Percentiles rank a stretch among this genome's conserved stretches.
These are phyloP conservation scores for Gymnopilus dilepis DNA, from an alignment of 768 basidiomycete genomes.

Conservation along the genomic window DNA sequence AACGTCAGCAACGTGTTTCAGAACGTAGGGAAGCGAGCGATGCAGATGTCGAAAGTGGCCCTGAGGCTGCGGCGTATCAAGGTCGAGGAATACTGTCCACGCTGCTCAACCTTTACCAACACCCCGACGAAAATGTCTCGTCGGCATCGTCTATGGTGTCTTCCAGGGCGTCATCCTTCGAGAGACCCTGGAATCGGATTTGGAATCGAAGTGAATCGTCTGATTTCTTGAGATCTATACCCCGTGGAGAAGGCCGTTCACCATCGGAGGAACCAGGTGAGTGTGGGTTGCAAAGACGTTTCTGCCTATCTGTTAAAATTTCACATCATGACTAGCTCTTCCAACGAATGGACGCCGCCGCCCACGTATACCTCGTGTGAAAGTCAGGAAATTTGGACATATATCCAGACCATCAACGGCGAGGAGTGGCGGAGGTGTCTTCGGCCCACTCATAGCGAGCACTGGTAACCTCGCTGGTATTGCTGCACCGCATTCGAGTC, in stretches of 20 bases:
- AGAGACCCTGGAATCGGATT: slow-evolving; percentile 1
- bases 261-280: not conserved
- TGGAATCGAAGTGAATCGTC: slow-evolving; percentile 4
- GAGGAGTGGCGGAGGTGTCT: slow-evolving; percentile 62
- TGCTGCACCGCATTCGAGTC: slow-evolving; percentile 54
- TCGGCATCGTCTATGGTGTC: slow-evolving; percentile 9
- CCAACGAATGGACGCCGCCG: not conserved
- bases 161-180: slow-evolving; percentile 15
- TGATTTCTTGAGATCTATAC: slow-evolving; percentile 7
- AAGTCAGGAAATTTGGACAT: slow-evolving; percentile 17
- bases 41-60: slow-evolving; percentile 29
- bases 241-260: not conserved
- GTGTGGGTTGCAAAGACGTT: not conserved
- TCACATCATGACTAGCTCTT: not conserved
- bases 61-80: slow-evolving; percentile 17
- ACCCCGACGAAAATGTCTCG: slow-evolving; percentile 6
- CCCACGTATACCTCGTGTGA: not conserved
- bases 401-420: slow-evolving; percentile 43
- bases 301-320: not conserved
- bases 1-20: not conserved
- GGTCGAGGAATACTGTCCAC: slow-evolving; percentile 68
- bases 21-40: not conserved
- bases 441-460: slow-evolving; percentile 74
- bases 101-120: slow-evolving; percentile 62
- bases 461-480: slow-evolving; percentile 69